These are phyloP conservation scores for Alternaria sp. DNA, from an alignment of 2,329 filamentous ascomycete species.

Conservation along the genomic window DNA sequence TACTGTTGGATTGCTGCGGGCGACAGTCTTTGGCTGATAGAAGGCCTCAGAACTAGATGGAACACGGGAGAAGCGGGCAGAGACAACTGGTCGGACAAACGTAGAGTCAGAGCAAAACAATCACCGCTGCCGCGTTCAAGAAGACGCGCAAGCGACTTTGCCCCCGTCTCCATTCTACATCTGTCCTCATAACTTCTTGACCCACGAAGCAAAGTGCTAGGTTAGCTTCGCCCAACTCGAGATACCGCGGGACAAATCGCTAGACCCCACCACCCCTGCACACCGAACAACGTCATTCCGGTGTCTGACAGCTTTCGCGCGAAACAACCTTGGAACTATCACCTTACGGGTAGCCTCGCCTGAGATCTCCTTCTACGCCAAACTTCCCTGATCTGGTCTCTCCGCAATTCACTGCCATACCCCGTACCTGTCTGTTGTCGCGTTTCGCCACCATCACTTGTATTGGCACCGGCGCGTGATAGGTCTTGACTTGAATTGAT, in stretches of 20 bases:
- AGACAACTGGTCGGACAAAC: constrained; percentile 27
- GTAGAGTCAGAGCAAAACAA: constrained; percentile 28
- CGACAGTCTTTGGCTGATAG: background rate
- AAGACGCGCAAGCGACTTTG: constrained; percentile 12
- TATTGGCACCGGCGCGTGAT: constrained; percentile 34
- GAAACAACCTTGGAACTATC: background rate
- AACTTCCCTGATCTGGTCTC: background rate
- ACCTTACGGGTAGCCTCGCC: constrained; percentile 21
- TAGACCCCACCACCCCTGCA: constrained; percentile 26
- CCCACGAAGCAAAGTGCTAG: background rate
- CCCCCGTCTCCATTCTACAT: background rate
- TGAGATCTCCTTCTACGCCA: background rate
- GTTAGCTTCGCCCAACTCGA: constrained; percentile 2
- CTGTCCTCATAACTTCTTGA: background rate
- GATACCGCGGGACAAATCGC: constrained; percentile 14
- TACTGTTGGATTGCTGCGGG: background rate
- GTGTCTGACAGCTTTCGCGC: constrained; percentile 13
- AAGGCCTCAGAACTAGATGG: constrained; percentile 31
- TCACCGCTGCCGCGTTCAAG: constrained; percentile 4
- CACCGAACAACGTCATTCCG: constrained; percentile 37
- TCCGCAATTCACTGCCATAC: background rate
- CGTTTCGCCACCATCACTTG: constrained; percentile 22
- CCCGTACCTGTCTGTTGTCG: constrained; percentile 17
- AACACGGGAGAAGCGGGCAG: constrained; percentile 26
- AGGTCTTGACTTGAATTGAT: constrained; percentile 16